Base-by-base conservation (phyloP, 2,329 filamentous ascomycete species). In the Penicillium psychrosexuale region DNA sequence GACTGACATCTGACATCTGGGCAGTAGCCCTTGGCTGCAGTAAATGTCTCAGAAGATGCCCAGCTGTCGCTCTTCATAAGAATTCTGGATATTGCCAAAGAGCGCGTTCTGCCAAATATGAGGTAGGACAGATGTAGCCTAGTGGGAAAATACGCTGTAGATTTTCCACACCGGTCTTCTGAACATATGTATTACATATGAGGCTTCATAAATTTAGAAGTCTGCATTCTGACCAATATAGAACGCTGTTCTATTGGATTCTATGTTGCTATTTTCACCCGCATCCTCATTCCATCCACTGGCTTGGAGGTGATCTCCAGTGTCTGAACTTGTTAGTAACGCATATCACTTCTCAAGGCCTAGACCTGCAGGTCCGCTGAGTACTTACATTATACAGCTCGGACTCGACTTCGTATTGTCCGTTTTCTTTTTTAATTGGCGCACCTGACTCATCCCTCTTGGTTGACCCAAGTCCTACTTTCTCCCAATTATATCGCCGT, bases 381-480 rank as follows among this genome's bases (percentile, higher is more conserved):
- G 8, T n/a, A 30, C 30, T 45, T 28, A 51, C 39, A 37, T 44
- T 51, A 8, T 51, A 45, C n/a, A 51, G 24, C 31, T 37, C 39
- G 28, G 48, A 30, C 22, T 45, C 30, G 3, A 37, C 47, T 28
- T 51, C 31, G 28, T 51, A 37, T 30, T 45, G 39, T n/a, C 48
- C 48, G 8, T 51, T 51, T n/a, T 17, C 39, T 11, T 45, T 51
- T 12, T 45, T n/a, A 27, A 45, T 45, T 1, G 39, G 48, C 13
- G 38, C 48, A 15, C 48, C 39, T 22, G 39, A 45, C n/a, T 22
- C 48, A 37, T 45, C 31, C 4, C 24, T 27, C 17, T 51, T 51
- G n/a, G 50, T 40, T 24, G 40, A 51, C 15, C 61, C 61, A 8
- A 62, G 47, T 3, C 62, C 62, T 7, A 59, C 59, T 24, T 63